These are phyloP conservation scores for Russula vinacea DNA, from an alignment of 768 basidiomycete species.

Conservation along the genomic window DNA sequence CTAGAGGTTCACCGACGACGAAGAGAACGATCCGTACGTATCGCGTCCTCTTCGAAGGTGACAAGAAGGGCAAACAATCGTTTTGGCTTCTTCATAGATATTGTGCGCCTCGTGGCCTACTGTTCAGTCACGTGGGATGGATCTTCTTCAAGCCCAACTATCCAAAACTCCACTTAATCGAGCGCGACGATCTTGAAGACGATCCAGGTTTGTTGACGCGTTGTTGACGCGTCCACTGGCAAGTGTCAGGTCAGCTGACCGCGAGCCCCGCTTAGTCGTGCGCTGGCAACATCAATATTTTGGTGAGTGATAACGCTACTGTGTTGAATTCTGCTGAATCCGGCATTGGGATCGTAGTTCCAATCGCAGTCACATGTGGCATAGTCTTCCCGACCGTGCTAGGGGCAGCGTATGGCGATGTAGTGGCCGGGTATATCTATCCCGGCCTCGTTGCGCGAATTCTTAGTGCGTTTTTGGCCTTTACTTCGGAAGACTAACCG, in stretches of 20 bases:
- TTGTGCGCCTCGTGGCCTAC: constrained; percentile 66
- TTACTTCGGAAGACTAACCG: background rate
- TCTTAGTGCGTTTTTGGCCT: constrained; percentile 45
- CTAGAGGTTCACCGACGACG: constrained; percentile 69
- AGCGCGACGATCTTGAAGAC: constrained; percentile 61
- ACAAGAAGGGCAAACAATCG: background rate
- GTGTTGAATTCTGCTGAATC: constrained; percentile 1
- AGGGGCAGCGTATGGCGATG: constrained; percentile 59
- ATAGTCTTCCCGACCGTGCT: constrained; percentile 55
- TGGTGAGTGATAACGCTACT: constrained; percentile 37
- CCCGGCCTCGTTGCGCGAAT: constrained; percentile 63
- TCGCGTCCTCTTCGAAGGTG: background rate
- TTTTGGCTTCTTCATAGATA: constrained; percentile 45
- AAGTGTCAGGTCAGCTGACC: constrained; percentile 1
- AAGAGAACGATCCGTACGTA: constrained; percentile 61
- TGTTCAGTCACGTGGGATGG: constrained; percentile 83
- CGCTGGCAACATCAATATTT: constrained; percentile 70
- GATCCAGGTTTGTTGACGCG: constrained; percentile 54
- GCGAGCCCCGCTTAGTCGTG: constrained; percentile 49
- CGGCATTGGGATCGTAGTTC: constrained; percentile 42
- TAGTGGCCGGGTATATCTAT: constrained; percentile 67
- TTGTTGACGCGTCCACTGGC: background rate
- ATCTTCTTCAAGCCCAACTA: constrained; percentile 77
- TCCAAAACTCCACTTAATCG: constrained; percentile 57
- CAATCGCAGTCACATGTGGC: constrained; percentile 57